A percentile compares a stretch with the other conserved stretches of the same genome.
Conservation (phyloP, 257 asterid species). For the Coffea canephora region DNA sequence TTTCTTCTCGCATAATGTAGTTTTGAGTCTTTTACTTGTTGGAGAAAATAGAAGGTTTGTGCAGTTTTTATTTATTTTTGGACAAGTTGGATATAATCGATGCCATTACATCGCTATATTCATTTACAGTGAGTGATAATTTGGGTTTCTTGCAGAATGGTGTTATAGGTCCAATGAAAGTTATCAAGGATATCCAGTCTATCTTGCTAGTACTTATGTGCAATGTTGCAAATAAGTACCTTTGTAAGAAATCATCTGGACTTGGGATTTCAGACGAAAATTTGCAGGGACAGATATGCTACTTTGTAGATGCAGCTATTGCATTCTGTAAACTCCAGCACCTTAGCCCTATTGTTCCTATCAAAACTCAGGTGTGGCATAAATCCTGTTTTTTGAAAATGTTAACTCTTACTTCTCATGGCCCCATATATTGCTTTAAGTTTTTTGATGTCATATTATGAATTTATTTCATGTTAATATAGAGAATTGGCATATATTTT, state of each 20-base stretch:
- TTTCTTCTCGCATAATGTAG: background rate
- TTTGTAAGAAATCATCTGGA: slow-evolving; percentile 53
- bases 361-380: slow-evolving; percentile 80
- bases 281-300: slow-evolving; percentile 59
- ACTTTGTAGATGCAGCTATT: slow-evolving; percentile 81
- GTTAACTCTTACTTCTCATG: slow-evolving; percentile 19
- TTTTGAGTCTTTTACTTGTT: background rate
- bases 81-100: background rate
- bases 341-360: slow-evolving; percentile 51
- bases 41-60: background rate
- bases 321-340: slow-evolving; percentile 90
- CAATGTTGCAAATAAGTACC: slow-evolving; percentile 68
- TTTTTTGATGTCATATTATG: slow-evolving; percentile 7
- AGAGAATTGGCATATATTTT: slow-evolving; percentile 41
- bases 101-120: slow-evolving; percentile 10
- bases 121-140: slow-evolving; percentile 20
- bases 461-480: slow-evolving; percentile 40
- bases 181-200: slow-evolving; percentile 74
- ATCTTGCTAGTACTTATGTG: slow-evolving; percentile 71
- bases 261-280: slow-evolving; percentile 50
- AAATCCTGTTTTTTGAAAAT: slow-evolving; percentile 20
- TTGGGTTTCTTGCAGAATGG: slow-evolving; percentile 54
- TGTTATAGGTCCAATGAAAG: slow-evolving; percentile 35
- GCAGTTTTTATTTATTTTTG: background rate
- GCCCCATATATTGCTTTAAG: slow-evolving; percentile 10